Evolutionary conservation across 1,139 yeast genomes (phyloP).

Genomic region (Suhomyces ambrosiae): DNA sequence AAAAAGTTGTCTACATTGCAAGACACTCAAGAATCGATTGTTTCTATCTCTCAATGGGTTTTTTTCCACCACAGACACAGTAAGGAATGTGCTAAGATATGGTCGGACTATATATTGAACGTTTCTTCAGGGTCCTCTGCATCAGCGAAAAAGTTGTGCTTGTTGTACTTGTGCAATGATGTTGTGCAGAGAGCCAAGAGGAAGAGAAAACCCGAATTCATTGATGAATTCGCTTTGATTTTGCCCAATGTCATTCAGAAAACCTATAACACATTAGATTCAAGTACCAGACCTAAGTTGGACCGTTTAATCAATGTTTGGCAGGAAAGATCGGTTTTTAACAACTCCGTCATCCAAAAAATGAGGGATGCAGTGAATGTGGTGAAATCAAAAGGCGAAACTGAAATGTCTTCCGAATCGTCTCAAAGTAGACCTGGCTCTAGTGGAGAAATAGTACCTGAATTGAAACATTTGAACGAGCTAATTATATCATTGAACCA

Average conservation of each 20-base stretch:
- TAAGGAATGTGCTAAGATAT: conserved; percentile 56
- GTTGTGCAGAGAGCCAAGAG: conserved; percentile 81
- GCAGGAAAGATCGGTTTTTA: conserved; percentile 67
- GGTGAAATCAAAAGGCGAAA: conserved; percentile 3
- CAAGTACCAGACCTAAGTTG: conserved; percentile 54
- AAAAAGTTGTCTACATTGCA: conserved; percentile 63
- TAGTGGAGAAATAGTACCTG: conserved; percentile 33
- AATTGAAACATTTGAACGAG: conserved; percentile 40
- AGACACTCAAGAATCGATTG: conserved; percentile 83
- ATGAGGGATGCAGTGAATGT: conserved; percentile 41
- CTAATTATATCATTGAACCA: conserved; percentile 33
- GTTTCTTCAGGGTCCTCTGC: conserved; percentile 27
- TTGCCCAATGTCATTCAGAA: conserved; percentile 40
- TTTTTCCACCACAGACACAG: conserved; percentile 75
- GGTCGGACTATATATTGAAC: conserved; percentile 52
- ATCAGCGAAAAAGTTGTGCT: conserved; percentile 52
- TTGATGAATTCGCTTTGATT: conserved; percentile 56
- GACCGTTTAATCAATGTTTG: conserved; percentile 71
- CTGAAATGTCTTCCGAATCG: background rate
- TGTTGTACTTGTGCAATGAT: conserved; percentile 79
- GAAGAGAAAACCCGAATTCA: conserved; percentile 60
- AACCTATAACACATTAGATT: conserved; percentile 38
- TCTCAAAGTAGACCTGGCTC: background rate
- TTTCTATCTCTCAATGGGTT: conserved; percentile 83
- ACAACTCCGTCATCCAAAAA: conserved; percentile 41